Base-by-base conservation (phyloP, 73 alveolate genomes). In the Paramecium sonneborni region DNA sequence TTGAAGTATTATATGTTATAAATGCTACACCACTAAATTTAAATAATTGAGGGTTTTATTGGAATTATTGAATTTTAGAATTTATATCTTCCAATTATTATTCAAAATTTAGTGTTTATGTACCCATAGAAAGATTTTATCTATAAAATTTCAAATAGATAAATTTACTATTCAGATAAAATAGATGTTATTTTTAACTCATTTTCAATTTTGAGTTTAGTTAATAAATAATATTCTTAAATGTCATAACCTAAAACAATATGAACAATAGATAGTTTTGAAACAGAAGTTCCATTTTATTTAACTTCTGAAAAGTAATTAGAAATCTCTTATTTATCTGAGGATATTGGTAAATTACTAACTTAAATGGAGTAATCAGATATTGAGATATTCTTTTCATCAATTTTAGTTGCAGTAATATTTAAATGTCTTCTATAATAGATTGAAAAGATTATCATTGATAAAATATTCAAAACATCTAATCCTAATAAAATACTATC, bases 11-110 rank as follows among this genome's bases (percentile, higher is more conserved):
- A 74, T 35, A 74, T 35, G 87, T 74, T 3, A 74, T 38, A 74
- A 74, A 74, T 24, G 87, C 87, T 30, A 74, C 87, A n/a, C 87
- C 87, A 74, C 68, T 34, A 74, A 74, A 74, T 32, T 28, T 38
- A 38, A 28, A 32, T 52, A 52, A n/a, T 18, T 52, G 30, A 52
- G 68, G 68, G 14, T 52, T 52, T 52, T 67, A 6, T 67, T 67
- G 46, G 48, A 23, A 30, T 67, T 67, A 26, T 9, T 14, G 6
- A 67, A 67, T 67, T 24, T 67, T 67, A 67, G 38, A 1, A 67
- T 30, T 67, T 24, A 30, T 32, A 20, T 67, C 84, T 20, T 67
- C 38, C 26, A 67, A 14, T 67, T 67, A 21, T 52, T 52, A 52
- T 18, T 52, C 68, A 3, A 52, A 30, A 52, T 52, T 52, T 52